These are phyloP conservation scores for Trichoderma guizhouense DNA, from an alignment of 2,329 filamentous ascomycete genomes.

Conservation along the genomic window DNA sequence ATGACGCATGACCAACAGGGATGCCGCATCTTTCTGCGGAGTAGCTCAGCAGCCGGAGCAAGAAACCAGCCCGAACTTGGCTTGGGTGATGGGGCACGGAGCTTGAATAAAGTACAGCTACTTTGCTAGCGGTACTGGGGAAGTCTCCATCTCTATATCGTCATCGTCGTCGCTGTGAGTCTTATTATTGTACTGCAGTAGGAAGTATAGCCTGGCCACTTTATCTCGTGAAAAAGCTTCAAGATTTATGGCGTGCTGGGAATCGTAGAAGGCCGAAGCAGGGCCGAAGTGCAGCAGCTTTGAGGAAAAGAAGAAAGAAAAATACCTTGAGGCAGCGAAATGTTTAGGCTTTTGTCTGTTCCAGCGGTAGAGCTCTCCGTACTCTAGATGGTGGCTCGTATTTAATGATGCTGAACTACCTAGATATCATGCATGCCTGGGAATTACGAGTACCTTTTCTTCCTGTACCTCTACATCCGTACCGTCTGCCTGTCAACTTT, in stretches of 20 bases:
- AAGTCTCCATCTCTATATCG: not conserved
- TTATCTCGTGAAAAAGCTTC: not conserved
- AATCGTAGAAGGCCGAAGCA: not conserved
- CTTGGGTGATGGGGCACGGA: not conserved
- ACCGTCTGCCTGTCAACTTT: not conserved
- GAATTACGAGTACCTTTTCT: not conserved
- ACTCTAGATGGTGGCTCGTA: not conserved
- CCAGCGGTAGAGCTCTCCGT: not conserved
- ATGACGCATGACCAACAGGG: slow-evolving; percentile 17
- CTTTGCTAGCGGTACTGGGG: not conserved
- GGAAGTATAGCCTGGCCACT: not conserved
- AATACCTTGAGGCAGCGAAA: not conserved
- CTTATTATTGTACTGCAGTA: not conserved
- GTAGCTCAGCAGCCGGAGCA: not conserved
- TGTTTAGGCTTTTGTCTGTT: not conserved
- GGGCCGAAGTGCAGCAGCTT: not conserved
- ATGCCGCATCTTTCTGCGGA: slow-evolving; percentile 13
- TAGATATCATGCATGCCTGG: not conserved
- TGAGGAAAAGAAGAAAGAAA: not conserved
- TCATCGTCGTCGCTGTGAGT: not conserved
- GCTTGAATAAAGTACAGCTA: not conserved
- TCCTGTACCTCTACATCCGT: not conserved
- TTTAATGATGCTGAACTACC: not conserved
- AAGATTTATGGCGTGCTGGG: not conserved
- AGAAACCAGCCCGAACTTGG: not conserved